phyloP scores from a whole-genome alignment of 768 basidiomycete genomes.

The Pisolithus orientalis region DNA sequence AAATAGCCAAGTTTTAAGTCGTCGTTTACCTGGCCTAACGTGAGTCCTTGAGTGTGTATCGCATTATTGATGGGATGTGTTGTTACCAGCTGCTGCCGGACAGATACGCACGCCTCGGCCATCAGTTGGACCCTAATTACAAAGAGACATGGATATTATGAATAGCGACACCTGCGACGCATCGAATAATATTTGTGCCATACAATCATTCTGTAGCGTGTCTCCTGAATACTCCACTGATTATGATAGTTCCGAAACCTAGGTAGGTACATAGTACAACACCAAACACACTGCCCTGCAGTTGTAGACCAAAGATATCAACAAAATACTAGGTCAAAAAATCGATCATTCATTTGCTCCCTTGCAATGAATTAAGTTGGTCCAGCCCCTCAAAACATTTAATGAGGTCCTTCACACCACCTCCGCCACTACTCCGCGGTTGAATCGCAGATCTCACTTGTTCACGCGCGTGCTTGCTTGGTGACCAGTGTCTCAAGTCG shows the following conservation, averaged over 20 bases:
- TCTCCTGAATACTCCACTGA: no score
- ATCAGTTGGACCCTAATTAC: no score
- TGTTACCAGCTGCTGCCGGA: no score
- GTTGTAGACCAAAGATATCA: not conserved
- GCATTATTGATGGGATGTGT: no score
- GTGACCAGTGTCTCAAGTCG: conserved; percentile 38
- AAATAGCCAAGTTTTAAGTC: no score
- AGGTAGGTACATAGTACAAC: not conserved
- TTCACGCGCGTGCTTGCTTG: conserved; percentile 34
- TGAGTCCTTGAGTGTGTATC: no score
- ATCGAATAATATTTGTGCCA: no score
- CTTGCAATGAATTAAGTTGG: conserved; percentile 7
- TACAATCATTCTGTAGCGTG: no score
- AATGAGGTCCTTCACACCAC: conserved; percentile 70
- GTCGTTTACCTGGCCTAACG: no score
- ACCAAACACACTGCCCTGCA: not conserved
- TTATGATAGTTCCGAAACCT: not conserved
- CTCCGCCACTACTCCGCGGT: conserved; percentile 55
- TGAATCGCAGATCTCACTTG: conserved; percentile 17
- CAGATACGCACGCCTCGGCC: no score
- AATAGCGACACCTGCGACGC: no score
- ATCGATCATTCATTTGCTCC: not conserved
- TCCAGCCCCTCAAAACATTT: conserved; percentile 50
- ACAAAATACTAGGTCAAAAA: not conserved
- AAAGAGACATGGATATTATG: no score